These are phyloP conservation scores for Trichoderma breve DNA, from an alignment of 2,329 filamentous ascomycete species.

Conservation along the genomic window DNA sequence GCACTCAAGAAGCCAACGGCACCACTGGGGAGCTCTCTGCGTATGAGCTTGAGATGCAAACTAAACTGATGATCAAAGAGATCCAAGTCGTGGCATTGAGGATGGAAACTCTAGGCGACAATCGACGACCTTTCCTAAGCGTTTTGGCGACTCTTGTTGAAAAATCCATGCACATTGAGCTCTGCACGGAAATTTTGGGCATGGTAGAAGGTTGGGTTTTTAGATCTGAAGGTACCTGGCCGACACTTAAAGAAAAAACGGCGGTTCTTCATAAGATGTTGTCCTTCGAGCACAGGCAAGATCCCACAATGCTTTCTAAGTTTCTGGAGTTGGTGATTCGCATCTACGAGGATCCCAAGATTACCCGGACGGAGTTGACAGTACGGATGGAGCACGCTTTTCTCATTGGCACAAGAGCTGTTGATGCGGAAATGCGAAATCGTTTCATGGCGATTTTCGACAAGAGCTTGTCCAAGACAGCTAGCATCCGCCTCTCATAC, in stretches of 20 bases:
- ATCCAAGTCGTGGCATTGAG: conserved; percentile 89
- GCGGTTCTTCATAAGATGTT: conserved; percentile 99
- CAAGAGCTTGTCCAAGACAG: conserved; percentile 87
- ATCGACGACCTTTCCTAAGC: conserved; percentile 88
- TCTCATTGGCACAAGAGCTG: conserved; percentile 87
- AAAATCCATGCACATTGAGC: conserved; percentile 79
- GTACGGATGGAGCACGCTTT: conserved; percentile 98
- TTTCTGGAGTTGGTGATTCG: conserved; percentile 95
- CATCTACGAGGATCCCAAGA: conserved; percentile 97
- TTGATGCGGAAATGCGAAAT: conserved; percentile 95
- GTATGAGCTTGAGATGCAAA: conserved; percentile 85
- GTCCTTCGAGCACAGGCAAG: conserved; percentile 81
- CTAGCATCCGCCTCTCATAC: conserved; percentile 83
- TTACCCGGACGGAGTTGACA: conserved; percentile 90
- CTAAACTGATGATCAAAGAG: conserved; percentile 87
- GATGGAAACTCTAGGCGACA: conserved; percentile 90
- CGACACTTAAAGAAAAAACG: conserved; percentile 97
- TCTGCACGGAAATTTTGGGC: conserved; percentile 88
- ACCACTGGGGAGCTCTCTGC: conserved; percentile 59
- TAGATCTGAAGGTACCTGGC: conserved; percentile 89
- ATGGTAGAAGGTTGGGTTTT: conserved; percentile 98
- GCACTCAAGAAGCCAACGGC: conserved; percentile 54
- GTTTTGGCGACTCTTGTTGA: conserved; percentile 93
- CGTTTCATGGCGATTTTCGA: conserved; percentile 97
- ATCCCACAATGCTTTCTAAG: conserved; percentile 82